phyloP scores from a whole-genome alignment of 2,329 filamentous ascomycete genomes.

The Magnaporthiopsis poae region DNA sequence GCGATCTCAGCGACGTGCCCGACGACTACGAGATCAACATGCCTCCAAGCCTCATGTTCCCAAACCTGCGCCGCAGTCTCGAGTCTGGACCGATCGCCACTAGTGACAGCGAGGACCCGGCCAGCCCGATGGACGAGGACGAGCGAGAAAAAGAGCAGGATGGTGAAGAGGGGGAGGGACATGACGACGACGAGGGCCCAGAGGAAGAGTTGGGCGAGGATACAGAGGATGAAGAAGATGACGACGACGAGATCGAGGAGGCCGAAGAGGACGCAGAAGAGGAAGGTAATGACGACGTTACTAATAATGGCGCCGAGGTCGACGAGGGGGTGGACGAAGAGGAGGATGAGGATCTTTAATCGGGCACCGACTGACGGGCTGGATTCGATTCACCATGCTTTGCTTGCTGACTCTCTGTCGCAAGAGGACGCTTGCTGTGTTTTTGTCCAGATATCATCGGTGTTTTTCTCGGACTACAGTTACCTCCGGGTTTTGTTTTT shows the following conservation, averaged over 20 bases:
- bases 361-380: background rate
- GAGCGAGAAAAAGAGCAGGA: slow-evolving; percentile 16
- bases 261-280: slow-evolving; percentile 11
- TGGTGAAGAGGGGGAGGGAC: slow-evolving; percentile 10
- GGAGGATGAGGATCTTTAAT: slow-evolving; percentile 19
- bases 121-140: slow-evolving; percentile 14
- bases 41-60: slow-evolving; percentile 43
- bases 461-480: background rate
- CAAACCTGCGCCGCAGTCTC: slow-evolving; percentile 33
- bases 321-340: slow-evolving; percentile 22
- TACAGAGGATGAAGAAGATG: slow-evolving; percentile 18
- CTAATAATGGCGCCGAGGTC: slow-evolving; percentile 10
- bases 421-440: too few relatives aligned
- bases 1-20: slow-evolving; percentile 57
- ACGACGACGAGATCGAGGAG: slow-evolving; percentile 11
- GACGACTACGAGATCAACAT: slow-evolving; percentile 49
- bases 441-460: background rate
- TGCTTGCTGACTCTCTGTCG: background rate
- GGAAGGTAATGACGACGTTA: background rate
- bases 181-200: slow-evolving; percentile 10
- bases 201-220: slow-evolving; percentile 12
- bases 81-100: slow-evolving; percentile 19
- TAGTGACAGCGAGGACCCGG: slow-evolving; percentile 12
- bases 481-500: too few relatives aligned
- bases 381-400: background rate